Evolutionary conservation across 768 basidiomycete genomes (phyloP).

Genomic region (Tulasnella sp.): DNA sequence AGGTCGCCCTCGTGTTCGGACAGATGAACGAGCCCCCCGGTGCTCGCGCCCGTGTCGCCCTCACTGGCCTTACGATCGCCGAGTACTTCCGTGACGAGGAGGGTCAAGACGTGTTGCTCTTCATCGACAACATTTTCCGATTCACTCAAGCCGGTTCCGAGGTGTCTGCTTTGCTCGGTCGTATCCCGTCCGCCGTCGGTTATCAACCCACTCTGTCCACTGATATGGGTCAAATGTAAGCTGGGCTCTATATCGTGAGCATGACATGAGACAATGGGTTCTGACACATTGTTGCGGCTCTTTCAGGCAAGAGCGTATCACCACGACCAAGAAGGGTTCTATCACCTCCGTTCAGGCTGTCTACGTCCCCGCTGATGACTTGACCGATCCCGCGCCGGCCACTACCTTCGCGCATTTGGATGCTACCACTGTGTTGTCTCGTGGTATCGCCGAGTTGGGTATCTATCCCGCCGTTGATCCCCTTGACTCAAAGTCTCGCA

Average conservation of each 20-base stretch:
- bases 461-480: slow-evolving; percentile 99
- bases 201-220: slow-evolving; percentile 99
- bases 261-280: too few species aligned
- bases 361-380: slow-evolving; percentile 99
- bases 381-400: slow-evolving; percentile 99
- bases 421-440: slow-evolving; percentile 97
- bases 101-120: slow-evolving; percentile 99
- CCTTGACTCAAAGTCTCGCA: slow-evolving; percentile 97
- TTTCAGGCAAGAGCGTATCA: slow-evolving; percentile 94
- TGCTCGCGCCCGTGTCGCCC: slow-evolving; percentile 99
- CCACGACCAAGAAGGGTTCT: slow-evolving; percentile 99
- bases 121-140: slow-evolving; percentile 99
- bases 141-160: slow-evolving; percentile 99
- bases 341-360: slow-evolving; percentile 99
- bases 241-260: not conserved
- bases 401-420: slow-evolving; percentile 99
- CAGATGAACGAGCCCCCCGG: slow-evolving; percentile 99
- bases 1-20: slow-evolving; percentile 99
- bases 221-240: slow-evolving; percentile 99
- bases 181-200: slow-evolving; percentile 99
- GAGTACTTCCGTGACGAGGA: slow-evolving; percentile 99
- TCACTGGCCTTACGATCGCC: slow-evolving; percentile 97
- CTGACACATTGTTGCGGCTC: not conserved
- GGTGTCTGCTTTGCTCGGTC: slow-evolving; percentile 98
- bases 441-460: slow-evolving; percentile 97